Percentiles rank a stretch among this genome's conserved stretches.
Conservation (phyloP, 371 early-diverging fungal genomes). For the Haplosporangium sp. region DNA sequence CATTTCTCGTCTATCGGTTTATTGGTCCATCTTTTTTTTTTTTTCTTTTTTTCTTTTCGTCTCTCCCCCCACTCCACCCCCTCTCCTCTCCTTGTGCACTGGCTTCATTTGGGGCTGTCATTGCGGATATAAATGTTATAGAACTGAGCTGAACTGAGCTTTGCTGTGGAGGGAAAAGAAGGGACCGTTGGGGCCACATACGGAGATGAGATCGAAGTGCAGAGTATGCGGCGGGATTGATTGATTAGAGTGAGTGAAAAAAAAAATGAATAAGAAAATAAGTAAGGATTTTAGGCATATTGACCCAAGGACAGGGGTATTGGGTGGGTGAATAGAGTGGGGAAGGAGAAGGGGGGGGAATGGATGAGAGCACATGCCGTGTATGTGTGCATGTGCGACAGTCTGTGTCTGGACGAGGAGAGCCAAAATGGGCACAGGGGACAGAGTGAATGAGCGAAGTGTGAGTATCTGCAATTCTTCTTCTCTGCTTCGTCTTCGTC, state of each 20-base stretch:
- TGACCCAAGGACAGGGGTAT: neutral
- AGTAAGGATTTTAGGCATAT: too few species aligned
- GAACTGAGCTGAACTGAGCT: too few species aligned
- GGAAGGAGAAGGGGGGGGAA: too few species aligned
- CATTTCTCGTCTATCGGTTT: neutral
- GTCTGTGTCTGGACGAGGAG: too few species aligned
- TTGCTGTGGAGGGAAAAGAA: neutral
- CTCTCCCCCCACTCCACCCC: too few species aligned
- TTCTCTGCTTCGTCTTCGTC: too few species aligned
- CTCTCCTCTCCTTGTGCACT: too few species aligned
- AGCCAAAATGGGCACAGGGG: neutral
- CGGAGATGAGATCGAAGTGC: neutral
- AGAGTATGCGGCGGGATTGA: neutral
- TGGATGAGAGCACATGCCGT: neutral
- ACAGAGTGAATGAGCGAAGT: neutral
- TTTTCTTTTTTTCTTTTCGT: neutral
- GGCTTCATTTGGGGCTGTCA: neutral
- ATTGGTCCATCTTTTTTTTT: conserved; percentile 1
- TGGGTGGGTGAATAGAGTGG: neutral
- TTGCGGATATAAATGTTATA: neutral
- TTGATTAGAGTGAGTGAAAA: neutral
- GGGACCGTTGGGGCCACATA: neutral
- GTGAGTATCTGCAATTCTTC: too few species aligned
- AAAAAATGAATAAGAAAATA: neutral
- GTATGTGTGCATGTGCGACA: neutral